Base-by-base conservation (phyloP, 2,329 filamentous ascomycete species). In the Orbilia quercus region DNA sequence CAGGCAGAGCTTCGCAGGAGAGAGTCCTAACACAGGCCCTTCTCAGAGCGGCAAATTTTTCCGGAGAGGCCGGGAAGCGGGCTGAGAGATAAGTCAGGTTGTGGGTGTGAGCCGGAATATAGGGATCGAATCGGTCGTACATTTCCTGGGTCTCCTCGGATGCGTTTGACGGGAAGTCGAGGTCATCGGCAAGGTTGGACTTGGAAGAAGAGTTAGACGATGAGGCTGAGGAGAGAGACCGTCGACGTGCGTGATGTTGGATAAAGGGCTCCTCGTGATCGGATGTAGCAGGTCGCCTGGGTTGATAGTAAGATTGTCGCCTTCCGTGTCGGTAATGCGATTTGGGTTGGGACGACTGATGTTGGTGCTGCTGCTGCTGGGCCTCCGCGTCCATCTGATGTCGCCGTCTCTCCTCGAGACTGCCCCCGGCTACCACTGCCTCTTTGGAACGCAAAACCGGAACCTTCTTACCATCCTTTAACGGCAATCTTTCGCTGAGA, bases 21-120 rank as follows among this genome's bases (percentile, higher is more conserved):
- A 90, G 83, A 0, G 88, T 89, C 34, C 88, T 85, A 48, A 90
- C 81, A 76, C 88, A 90, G 0, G 87, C 88, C 51, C 87, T 86
- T 53, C 88, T 86, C 55, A 90, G 83, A 42, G 88, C 85, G n/a
- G 87, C 87, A 80, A 89, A 90, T 6, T 87, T 88, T n/a, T 83
- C 82, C 12, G 87, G 83, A 0, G 85, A 81, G 2, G 87, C 82
- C 1, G 88, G 87, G 74, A 89, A 88, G 78, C 89, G 87, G 2
- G 87, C 89, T 1, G 88, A 90, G 2, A 87, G 89, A 78, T 89
- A 90, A 78, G 89, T 86, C 54, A 90, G 82, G 76, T 86, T 89
- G 78, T 90, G 88, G 3, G 85, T 85, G 76, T 90, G 88, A 44
- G 84, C 83, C 31, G 82, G 80, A 22, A 73, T 64, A 48, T 71